Evolutionary conservation across 2,329 filamentous ascomycete species (phyloP), one percentile per base, ranked within the genome.

Genomic region (Penicillium decumbens): DNA sequence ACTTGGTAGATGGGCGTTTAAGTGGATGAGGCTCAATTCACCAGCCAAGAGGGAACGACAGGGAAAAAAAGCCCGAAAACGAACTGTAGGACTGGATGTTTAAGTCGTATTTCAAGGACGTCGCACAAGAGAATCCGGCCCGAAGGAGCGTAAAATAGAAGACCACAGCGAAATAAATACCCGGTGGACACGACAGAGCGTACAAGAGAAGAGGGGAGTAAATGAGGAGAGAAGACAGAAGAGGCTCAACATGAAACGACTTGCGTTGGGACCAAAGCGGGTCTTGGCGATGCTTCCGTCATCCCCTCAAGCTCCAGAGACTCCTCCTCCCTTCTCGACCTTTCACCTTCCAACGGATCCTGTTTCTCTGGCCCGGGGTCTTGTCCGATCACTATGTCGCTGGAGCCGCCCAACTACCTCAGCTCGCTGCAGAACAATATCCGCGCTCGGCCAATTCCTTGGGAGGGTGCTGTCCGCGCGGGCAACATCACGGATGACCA

Each of bases 351-450:
- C 33, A 37, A 37, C 32, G 32, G 32, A 35, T 37, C 33, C 45
- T 35, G 41, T 41, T 50, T 45, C 42, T 9, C 49, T 49, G 27
- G 45, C 53, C 48, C 37, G 33, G 20, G 40, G 45, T 41, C 33
- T 28, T 15, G 27, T 39, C 44, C 41, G 28, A 52, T 55, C 57
- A 68, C 57, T 33, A 96, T 96, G 91, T 92, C 90, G 69, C 82
- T 95, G 72, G 90, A 96, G 69, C 87, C 89, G 61, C 91, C 91
- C 51, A 88, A 88, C 51, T 96, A 96, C 73, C 81, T 88, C 58
- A 80, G 83, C 68, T 92, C 89, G 61, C 81, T 96, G 61, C 91
- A 95, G 77, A 95, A 89, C 82, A 97, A 97, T 79, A 95, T 97
- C 71, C 89, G 93, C 68, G 87, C 89, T 67, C 84, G 93, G 61